Evolutionary conservation across 2,329 filamentous ascomycete species (phyloP), one percentile per base, ranked within the genome.

Genomic region (Purpureocillium lavendulum): DNA sequence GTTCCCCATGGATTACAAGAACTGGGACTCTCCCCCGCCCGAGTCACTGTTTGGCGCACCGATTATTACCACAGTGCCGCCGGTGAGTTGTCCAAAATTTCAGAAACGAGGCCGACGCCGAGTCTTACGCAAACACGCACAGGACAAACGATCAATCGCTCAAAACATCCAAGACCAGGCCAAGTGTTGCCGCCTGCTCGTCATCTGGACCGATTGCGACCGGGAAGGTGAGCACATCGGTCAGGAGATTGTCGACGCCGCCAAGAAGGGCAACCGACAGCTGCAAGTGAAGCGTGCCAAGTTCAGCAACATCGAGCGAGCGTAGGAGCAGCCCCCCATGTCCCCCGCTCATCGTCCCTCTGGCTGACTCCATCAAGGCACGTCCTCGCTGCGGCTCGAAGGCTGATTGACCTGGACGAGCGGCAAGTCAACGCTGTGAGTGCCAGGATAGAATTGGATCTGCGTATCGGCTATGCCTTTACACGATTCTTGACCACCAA

Each of bases 201-300:
- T 94, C 60, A 96, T 98, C 51, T 98, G 92, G 92, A 98, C 92
- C 1, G 92, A 98, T 71, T 97, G 92, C 62, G 92, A 98, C 69
- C 80, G 89, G 40, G 92, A 98, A 70, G 92, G 92, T 29, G 92
- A 98, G 60, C 85, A 97, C 56, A 98, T 98, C 49, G 92, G 92
- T 7, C 75, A 84, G 30, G 90, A 98, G 59, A 90, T 98, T 44
- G 81, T 87, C 33, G 76, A 84, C 38, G 82, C 90, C 42, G 92
- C 92, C 5, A 68, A 71, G 35, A 79, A 80, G 53, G 82, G 77
- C 9, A 97, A 96, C 47, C 62, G 71, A 9, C 68, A 69, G 2
- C 80, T 98, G 32, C 73, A 87, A 45, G 77, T 96, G 41, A 92
- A 87, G 55, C 76, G 92, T 51, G 92, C 92, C 12, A 82, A 71